Conservation (phyloP, 2,329 filamentous ascomycete genomes). For the Xylariaceae sp. region DNA sequence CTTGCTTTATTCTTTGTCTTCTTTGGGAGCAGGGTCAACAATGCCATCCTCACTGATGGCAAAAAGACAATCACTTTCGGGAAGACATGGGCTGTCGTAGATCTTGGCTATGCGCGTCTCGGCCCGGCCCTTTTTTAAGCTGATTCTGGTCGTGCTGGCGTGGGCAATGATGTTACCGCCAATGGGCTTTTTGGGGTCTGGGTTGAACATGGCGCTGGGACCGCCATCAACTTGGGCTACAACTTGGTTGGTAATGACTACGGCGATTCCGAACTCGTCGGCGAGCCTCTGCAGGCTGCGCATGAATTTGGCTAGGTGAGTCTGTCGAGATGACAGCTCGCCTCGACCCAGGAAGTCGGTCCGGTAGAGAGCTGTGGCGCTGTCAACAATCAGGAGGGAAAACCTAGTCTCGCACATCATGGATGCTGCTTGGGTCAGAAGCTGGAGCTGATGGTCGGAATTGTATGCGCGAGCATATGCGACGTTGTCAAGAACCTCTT, state of each 20-base stretch:
- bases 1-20: constrained; percentile 63
- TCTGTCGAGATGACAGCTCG: constrained; percentile 90
- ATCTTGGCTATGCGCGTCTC: constrained; percentile 99
- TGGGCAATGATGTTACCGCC: constrained; percentile 99
- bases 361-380: constrained; percentile 89
- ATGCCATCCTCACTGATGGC: constrained; percentile 97
- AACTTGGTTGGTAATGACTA: constrained; percentile 98
- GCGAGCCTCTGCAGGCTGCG: constrained; percentile 73
- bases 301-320: constrained; percentile 85
- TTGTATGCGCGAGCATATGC: constrained; percentile 98
- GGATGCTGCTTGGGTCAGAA: constrained; percentile 88
- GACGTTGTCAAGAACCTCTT: constrained; percentile 97
- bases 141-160: constrained; percentile 89
- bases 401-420: constrained; percentile 99
- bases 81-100: constrained; percentile 95
- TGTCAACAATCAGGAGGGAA: constrained; percentile 92
- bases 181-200: constrained; percentile 98
- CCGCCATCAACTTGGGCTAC: constrained; percentile 97
- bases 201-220: constrained; percentile 96
- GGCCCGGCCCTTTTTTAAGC: constrained; percentile 88
- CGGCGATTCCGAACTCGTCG: constrained; percentile 88
- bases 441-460: constrained; percentile 92
- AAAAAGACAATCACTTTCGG: constrained; percentile 94
- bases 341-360: constrained; percentile 97
- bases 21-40: constrained; percentile 91